Percentiles rank a stretch among this genome's conserved stretches.
These are phyloP conservation scores for Xenosphaeropsis pyriputrescens DNA, from an alignment of 2,329 filamentous ascomycete species.

Conservation along the genomic window DNA sequence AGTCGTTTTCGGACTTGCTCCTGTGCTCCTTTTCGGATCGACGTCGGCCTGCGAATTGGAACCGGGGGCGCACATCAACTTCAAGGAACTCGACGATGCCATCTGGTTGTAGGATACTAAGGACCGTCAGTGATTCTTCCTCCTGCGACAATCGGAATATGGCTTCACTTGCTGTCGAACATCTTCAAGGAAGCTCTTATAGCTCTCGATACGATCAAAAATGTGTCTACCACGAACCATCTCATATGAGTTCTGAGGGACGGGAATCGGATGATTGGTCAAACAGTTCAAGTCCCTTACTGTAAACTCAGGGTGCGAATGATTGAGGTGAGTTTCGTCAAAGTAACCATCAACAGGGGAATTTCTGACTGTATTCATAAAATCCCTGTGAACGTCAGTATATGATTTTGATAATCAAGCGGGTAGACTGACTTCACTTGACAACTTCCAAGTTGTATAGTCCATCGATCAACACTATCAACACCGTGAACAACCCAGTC, in stretches of 20 bases:
- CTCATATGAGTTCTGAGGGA: constrained; percentile 13
- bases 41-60: neutral
- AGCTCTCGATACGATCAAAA: constrained; percentile 14
- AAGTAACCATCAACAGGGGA: constrained; percentile 10
- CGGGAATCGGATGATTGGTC: constrained; percentile 7
- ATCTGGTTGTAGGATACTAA: constrained; percentile 13
- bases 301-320: constrained; percentile 12
- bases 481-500: constrained; percentile 16
- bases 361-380: constrained; percentile 5
- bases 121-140: too few species aligned
- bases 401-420: neutral
- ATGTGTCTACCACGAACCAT: constrained; percentile 15
- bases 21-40: constrained; percentile 3
- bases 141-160: too few species aligned
- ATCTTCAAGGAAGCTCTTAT: constrained; percentile 14
- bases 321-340: constrained; percentile 4
- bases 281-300: constrained; percentile 14
- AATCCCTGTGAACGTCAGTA: constrained; percentile 7
- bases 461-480: constrained; percentile 16
- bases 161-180: constrained; percentile 10
- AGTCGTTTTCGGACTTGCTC: constrained; percentile 9
- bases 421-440: too few species aligned
- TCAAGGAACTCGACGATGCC: constrained; percentile 17
- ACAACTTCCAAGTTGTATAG: constrained; percentile 1
- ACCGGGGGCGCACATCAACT: constrained; percentile 14